These are phyloP conservation scores for Quercus cerris DNA, from an alignment of 306 rosid genomes.

Conservation along the genomic window DNA sequence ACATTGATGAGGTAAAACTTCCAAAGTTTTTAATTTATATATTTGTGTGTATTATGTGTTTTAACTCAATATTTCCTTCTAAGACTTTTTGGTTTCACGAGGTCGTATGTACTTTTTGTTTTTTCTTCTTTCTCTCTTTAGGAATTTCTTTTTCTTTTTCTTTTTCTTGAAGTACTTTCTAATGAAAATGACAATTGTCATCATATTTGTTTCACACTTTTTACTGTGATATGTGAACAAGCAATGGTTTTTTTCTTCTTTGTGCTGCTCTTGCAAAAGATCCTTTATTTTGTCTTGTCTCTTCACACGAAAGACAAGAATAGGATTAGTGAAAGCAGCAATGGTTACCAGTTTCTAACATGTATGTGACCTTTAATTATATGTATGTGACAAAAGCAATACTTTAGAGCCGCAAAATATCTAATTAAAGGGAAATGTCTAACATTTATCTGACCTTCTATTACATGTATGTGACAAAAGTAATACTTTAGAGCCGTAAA, in stretches of 20 bases:
- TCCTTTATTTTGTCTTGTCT: neutral
- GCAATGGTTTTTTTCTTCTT: neutral
- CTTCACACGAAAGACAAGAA: neutral
- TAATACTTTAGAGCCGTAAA: neutral
- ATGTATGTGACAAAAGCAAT: neutral
- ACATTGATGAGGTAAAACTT: conserved; percentile 76
- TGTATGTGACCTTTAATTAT: neutral
- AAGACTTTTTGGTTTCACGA: neutral
- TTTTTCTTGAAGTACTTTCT: neutral
- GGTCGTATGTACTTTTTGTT: neutral
- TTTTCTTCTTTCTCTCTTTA: neutral
- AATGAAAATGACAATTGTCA: neutral
- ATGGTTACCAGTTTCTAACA: neutral
- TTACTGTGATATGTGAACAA: neutral
- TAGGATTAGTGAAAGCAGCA: neutral
- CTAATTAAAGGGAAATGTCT: neutral
- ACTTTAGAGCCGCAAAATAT: neutral
- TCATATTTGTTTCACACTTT: neutral
- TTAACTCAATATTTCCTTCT: no score
- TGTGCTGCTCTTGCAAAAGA: neutral
- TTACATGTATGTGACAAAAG: neutral
- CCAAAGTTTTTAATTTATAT: neutral
- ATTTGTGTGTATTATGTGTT: no score
- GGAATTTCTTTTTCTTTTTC: no score
- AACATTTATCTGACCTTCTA: neutral